Evolutionary conservation across 176 grass and related monocot species (phyloP).

Genomic region (Pharus latifolius): DNA sequence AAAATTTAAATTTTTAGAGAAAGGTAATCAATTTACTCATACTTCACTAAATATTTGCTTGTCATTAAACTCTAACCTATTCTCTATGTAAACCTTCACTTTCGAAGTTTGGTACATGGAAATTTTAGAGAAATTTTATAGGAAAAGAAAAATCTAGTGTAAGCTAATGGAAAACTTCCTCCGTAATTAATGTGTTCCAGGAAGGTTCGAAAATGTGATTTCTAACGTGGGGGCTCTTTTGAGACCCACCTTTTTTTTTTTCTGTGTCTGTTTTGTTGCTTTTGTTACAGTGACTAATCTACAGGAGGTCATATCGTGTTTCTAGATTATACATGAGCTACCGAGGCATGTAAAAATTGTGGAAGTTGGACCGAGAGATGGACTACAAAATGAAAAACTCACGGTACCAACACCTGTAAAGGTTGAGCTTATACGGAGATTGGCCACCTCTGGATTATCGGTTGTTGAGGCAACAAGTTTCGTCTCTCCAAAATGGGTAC

Average conservation of each 20-base stretch:
- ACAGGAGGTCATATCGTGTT: not conserved
- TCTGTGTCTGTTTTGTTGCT: not conserved
- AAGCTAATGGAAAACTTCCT: no score
- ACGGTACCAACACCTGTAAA: slow-evolving; percentile 67
- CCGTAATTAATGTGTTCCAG: no score
- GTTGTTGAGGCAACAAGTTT: slow-evolving; percentile 91
- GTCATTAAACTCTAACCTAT: no score
- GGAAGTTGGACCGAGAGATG: slow-evolving; percentile 90
- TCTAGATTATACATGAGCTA: slow-evolving; percentile 44
- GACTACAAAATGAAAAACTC: slow-evolving; percentile 77
- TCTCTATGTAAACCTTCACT: no score
- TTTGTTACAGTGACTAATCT: not conserved
- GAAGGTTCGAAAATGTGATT: not conserved
- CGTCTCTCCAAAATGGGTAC: slow-evolving; percentile 93
- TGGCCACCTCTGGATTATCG: slow-evolving; percentile 65
- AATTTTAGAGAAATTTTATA: no score
- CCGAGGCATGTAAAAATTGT: slow-evolving; percentile 76
- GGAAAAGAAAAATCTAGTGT: no score
- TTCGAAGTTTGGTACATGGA: no score
- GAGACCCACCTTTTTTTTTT: not conserved
- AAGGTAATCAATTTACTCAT: no score
- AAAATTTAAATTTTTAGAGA: no score
- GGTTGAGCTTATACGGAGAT: slow-evolving; percentile 61
- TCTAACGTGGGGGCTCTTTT: not conserved
- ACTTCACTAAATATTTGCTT: no score